phyloP scores from a whole-genome alignment of 2,329 filamentous ascomycete genomes.

The Dactylellina haptotyla region DNA sequence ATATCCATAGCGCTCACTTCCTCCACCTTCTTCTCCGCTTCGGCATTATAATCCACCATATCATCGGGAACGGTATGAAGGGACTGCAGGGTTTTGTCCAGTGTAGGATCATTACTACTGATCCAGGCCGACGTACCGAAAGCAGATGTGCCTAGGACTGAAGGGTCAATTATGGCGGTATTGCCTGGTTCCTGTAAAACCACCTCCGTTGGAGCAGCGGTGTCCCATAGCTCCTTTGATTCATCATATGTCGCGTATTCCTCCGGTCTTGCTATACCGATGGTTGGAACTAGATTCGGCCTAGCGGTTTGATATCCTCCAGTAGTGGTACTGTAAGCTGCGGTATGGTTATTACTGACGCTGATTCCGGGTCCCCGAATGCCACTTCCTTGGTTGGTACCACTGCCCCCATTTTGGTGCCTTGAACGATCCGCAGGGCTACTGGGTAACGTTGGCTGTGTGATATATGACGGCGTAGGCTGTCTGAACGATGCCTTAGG shows the following conservation, averaged over 20 bases:
- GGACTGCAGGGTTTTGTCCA: conserved; percentile 13
- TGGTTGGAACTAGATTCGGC: conserved; percentile 7
- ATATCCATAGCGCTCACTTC: conserved; percentile 12
- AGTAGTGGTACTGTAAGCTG: conserved; percentile 4
- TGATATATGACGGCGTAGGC: conserved; percentile 47
- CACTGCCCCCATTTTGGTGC: conserved; percentile 1
- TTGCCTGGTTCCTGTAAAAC: conserved; percentile 31
- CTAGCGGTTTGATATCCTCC: conserved; percentile 24
- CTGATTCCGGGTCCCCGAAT: background rate
- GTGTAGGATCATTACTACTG: conserved; percentile 34
- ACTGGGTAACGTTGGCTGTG: conserved; percentile 49
- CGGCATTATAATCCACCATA: conserved; percentile 47
- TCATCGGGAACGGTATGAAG: conserved; percentile 25
- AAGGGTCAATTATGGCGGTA: conserved; percentile 24
- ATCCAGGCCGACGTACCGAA: conserved; percentile 53
- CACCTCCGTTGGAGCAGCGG: conserved; percentile 43
- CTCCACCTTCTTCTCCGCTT: conserved; percentile 1
- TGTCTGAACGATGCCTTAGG: conserved; percentile 34
- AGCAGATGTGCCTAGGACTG: conserved; percentile 30
- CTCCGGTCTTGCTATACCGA: conserved; percentile 36
- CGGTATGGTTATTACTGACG: background rate
- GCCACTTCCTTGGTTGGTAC: background rate
- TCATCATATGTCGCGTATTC: conserved; percentile 47
- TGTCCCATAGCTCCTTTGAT: conserved; percentile 44
- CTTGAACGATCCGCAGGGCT: conserved; percentile 31